Conservation (phyloP, 495 filamentous ascomycete species). For the Neurospora sp. region DNA sequence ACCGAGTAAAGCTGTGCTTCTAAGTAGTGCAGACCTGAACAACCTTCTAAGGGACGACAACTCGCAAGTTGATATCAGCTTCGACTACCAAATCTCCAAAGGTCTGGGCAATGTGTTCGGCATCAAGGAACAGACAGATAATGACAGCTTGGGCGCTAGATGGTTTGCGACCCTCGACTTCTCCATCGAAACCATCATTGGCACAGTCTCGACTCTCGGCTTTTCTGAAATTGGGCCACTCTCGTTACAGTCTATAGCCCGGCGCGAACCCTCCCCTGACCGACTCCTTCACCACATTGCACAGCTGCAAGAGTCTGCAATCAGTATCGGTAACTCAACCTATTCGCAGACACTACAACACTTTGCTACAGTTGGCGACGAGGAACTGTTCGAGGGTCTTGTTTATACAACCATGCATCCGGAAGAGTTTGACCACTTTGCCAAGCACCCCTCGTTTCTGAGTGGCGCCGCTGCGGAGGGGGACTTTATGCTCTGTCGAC, state of each 20-base stretch:
- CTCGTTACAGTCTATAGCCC: constrained; percentile 60
- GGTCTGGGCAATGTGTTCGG: constrained; percentile 35
- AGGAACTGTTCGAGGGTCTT: constrained; percentile 47
- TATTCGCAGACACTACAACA: constrained; percentile 51
- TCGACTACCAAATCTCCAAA: constrained; percentile 30
- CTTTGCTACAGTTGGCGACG: constrained; percentile 45
- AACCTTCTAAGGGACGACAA: background rate
- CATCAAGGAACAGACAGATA: constrained; percentile 38
- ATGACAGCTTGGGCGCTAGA: constrained; percentile 54
- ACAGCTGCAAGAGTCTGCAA: constrained; percentile 45
- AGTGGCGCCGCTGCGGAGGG: constrained; percentile 11
- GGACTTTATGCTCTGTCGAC: constrained; percentile 21
- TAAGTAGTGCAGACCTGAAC: background rate
- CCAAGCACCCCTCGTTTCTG: constrained; percentile 40
- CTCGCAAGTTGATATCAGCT: constrained; percentile 6
- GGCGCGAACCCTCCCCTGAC: constrained; percentile 44
- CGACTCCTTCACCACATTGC: constrained; percentile 46
- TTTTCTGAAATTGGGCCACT: constrained; percentile 59
- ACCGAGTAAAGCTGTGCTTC: background rate
- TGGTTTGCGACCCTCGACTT: constrained; percentile 59
- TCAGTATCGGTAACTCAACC: constrained; percentile 47
- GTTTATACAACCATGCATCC: constrained; percentile 66
- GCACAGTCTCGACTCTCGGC: constrained; percentile 53
- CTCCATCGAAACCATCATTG: constrained; percentile 53
- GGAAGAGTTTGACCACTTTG: constrained; percentile 55